A percentile compares a stretch with the other conserved stretches of the same genome.
These are phyloP conservation scores for Colletotrichum sp. DNA, from an alignment of 2,329 filamentous ascomycete genomes.

Conservation along the genomic window DNA sequence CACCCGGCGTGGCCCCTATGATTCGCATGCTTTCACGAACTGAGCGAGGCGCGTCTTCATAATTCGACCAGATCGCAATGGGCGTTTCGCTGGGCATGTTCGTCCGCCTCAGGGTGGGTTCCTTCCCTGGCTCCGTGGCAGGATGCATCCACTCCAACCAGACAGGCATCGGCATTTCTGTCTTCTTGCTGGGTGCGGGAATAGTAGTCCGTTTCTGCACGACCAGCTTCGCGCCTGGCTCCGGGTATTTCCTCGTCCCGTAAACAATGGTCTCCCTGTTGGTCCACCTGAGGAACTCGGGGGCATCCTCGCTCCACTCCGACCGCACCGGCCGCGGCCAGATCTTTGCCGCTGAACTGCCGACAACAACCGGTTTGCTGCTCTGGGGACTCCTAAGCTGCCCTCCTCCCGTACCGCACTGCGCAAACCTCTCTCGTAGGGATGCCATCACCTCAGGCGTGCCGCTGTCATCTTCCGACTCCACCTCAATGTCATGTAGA, in stretches of 20 bases:
- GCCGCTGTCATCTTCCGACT: rapidly evolving
- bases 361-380: neutral
- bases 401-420: neutral
- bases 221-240: neutral
- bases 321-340: neutral
- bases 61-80: neutral
- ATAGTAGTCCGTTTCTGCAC: neutral
- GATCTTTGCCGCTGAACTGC: neutral
- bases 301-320: neutral
- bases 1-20: neutral
- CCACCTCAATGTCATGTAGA: neutral
- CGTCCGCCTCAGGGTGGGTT: neutral
- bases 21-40: neutral
- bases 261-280: neutral
- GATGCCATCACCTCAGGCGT: neutral
- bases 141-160: neutral
- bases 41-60: neutral
- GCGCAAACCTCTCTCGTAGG: neutral
- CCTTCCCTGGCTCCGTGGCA: too few species aligned
- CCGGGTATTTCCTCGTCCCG: neutral
- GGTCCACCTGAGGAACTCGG: neutral
- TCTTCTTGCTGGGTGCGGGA: neutral
- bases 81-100: neutral
- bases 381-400: neutral
- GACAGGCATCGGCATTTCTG: neutral